Evolutionary conservation across 2,329 filamentous ascomycete genomes (phyloP), one percentile per base, ranked within the genome.

Genomic region (Arthrobotrys megalospora): DNA sequence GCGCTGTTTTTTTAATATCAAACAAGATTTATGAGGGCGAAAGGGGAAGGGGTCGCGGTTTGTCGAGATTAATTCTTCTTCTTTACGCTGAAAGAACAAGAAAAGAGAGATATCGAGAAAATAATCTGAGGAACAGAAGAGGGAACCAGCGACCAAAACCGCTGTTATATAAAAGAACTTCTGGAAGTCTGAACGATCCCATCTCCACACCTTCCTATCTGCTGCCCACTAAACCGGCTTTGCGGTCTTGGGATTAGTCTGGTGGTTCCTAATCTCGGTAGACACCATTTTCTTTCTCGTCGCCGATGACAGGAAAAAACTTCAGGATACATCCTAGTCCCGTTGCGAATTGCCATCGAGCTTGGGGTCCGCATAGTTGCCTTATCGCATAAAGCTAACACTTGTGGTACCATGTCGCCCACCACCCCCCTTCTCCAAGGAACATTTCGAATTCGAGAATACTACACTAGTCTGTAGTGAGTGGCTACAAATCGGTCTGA

Each of bases 151-250:
- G 47, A 41, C 19, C 47, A 16, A 55, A 62, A 66, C 69, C 52
- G 38, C 52, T 32, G 50, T 24, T 75, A 75, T 75, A 75, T 75
- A 75, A 75, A 62, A 32, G 38, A 66, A 65, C 43, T 60, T 62
- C 50, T 67, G 48, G 62, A 75, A 55, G 47, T 52, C 41, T 38
- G 41, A 19, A n/a, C n/a, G 55, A 62, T 68, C 43, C 52, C 47
- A 75, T 75, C 63, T 47, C 55, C 55, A 75, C 70, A 62, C 50
- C 70, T 67, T 75, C 52, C 69, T 52, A 55, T 65, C 68, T 72
- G 47, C 24, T 53, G 11, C 32, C 5, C 32, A 48, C 24, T 63
- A 69, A 47, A 55, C 66, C 43, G 24, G 50, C 38, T 60, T 60
- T 45, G 43, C 50, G 48, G 63, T 36, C 62, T 68, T 52, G 52